phyloP scores from a whole-genome alignment of 148 eudicot species.

The Mesembryanthemum crystallinum region DNA sequence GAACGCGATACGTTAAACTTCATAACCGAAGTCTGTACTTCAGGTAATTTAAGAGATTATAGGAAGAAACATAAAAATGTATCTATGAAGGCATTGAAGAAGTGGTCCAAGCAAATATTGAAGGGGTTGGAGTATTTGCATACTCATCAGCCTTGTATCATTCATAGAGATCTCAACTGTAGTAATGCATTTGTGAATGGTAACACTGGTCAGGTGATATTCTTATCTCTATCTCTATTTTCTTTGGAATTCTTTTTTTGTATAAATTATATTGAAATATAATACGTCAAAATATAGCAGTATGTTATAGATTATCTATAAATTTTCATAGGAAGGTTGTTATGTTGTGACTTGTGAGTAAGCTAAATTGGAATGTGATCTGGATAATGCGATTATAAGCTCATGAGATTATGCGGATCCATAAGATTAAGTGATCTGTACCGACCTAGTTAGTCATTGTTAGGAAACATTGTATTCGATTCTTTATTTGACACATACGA shows the following conservation, averaged over 20 bases:
- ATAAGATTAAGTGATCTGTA: no score
- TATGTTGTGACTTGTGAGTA: not conserved
- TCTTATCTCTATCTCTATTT: not conserved
- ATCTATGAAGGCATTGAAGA: slow-evolving; percentile 73
- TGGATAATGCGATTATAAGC: no score
- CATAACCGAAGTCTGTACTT: slow-evolving; percentile 76
- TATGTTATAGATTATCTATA: not conserved
- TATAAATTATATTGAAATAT: no score
- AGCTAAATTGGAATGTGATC: slow-evolving; percentile 6
- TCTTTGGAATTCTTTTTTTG: no score
- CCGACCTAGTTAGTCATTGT: no score
- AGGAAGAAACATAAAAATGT: slow-evolving; percentile 74
- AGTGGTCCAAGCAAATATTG: slow-evolving; percentile 76
- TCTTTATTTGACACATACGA: not conserved
- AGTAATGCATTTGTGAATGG: slow-evolving; percentile 88
- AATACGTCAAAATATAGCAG: not conserved
- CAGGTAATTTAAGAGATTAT: slow-evolving; percentile 76
- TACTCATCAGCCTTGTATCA: slow-evolving; percentile 66
- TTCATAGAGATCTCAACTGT: slow-evolving; percentile 79
- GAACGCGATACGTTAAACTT: slow-evolving; percentile 58
- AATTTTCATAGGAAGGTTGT: not conserved
- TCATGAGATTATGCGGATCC: not conserved
- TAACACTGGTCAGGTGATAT: slow-evolving; percentile 68
- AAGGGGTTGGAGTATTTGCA: slow-evolving; percentile 82
- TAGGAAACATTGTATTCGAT: not conserved